Base-by-base conservation (phyloP, 2,329 filamentous ascomycete genomes). In the Alternaria triticina region DNA sequence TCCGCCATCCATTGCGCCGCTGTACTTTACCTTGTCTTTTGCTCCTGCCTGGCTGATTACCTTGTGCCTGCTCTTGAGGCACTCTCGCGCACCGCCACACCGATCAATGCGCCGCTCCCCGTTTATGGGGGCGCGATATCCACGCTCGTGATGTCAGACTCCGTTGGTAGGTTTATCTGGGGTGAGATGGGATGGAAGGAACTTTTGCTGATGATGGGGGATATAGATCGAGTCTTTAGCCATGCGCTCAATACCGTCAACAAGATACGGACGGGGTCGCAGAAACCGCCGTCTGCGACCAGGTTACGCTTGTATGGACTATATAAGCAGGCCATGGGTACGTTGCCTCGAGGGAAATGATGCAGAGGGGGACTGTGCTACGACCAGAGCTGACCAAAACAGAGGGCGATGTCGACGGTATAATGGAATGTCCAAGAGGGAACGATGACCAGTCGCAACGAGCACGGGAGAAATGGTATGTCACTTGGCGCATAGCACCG, bases 161-260 rank as follows among this genome's bases (percentile, higher is more conserved):
- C 79, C 13, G 79, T 82, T 59, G 79, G 79, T 81, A 73, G 59
- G 79, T 78, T 8, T 11, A 2, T 36, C 4, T 30, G n/a, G 46
- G 17, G n/a, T 12, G n/a, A 8, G 7, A 50, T 20, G 46, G 10
- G 10, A 50, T 17, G 36, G 46, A 23, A 17, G 20, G 4, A 22
- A 36, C 9, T 15, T 27, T n/a, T 15, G 25, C 51, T 71, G 55
- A 67, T 36, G 15, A 9, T 6, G 6, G 17, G 9, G 9, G 6
- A 17, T 43, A 30, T 67, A 98, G 96, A 99, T 84, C 91, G 96
- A 82, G 96, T 99, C 78, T 99, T 99, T 82, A 95, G 96, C 80
- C 95, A 99, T 88, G 96, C 96, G 70, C 91, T 99, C 81, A 97
- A 97, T 83, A 98, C 96, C 23, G 95, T 99, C 75, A 97, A 97